Percentiles rank a stretch among this genome's conserved stretches.
phyloP scores from a whole-genome alignment of 176 grass and related monocot species.

The Themeda triandra region DNA sequence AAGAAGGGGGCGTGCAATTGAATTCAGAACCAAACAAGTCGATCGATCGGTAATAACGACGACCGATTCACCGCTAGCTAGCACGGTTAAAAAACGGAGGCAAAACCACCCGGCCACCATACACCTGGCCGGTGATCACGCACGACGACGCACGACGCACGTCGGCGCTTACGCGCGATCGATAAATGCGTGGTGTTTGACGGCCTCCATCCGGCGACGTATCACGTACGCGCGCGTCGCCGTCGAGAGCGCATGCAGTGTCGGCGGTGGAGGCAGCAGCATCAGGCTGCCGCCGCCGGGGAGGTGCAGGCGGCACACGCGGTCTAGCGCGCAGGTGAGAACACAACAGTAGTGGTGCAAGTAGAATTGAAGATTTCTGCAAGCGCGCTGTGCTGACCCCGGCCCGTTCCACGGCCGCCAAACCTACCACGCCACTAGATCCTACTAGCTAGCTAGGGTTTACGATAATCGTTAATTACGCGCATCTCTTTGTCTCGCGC shows the following conservation, averaged over 20 bases:
- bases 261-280: constrained; percentile 7
- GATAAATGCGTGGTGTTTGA: not conserved
- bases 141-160: not conserved
- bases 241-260: not conserved
- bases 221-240: not conserved
- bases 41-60: no score
- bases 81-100: not conserved
- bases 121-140: not conserved
- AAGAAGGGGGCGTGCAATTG: no score
- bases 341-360: not conserved
- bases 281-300: not conserved
- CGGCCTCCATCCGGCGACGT: not conserved
- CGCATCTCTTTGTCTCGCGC: no score
- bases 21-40: not conserved
- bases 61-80: not conserved
- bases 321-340: constrained; percentile 12
- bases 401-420: not conserved
- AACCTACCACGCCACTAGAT: not conserved
- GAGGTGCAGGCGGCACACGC: no score
- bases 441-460: not conserved
- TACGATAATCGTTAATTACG: not conserved
- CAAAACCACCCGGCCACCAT: not conserved
- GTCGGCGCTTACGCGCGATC: not conserved
- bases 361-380: not conserved
- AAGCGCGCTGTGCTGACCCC: not conserved